Evolutionary conservation across 768 basidiomycete species (phyloP), one percentile per base, ranked within the genome.

Genomic region (Kwoniella shandongensis): DNA sequence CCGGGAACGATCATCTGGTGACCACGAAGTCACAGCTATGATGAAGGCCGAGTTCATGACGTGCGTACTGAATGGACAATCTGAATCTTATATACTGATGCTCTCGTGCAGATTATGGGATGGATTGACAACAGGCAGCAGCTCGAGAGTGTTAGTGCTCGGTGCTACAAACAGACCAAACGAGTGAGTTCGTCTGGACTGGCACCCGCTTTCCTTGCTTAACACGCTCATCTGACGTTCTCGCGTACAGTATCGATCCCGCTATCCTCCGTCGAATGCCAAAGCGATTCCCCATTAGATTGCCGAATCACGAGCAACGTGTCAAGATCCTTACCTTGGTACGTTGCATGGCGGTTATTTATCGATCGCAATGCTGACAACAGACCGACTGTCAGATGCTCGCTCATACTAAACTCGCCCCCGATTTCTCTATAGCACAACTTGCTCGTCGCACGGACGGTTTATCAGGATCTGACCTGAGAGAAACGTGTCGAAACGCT

Each of bases 1-100:
- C 74, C 81, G 93, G 52, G 89, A 94, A 74, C 81, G 96, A 59
- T 85, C 86, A 25, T 83, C 84, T 54, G 86, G 87, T 10, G 94
- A 98, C 70, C 96, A 99, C 73, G 96, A 99, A 69, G 94, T 91
- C 49, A 98, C 92, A 32, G 92, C 87, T 4, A 97, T 97, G 91
- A 93, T 97, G 84, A 96, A 97, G 77, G 92, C 92, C 17, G 79
- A 79, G 55, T 79, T 80, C 66, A 79, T 80, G 77, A 76, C 78
- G 69, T 70, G 63, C 42, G 71, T 68, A 1, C 6, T 13, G 32
- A 32, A 6, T 32, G 6, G 32, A 13, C 7, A 40, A 42, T 42
- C 40, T 17, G 40, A 42, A n/a, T 48, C n/a, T 47, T 32, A 26
- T 6, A 32, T 6, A 13, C 49, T 56, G 56, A 50, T 39, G 26